Evolutionary conservation across 129 eudicot genomes (phyloP).

Genomic region (Calendula officinalis): DNA sequence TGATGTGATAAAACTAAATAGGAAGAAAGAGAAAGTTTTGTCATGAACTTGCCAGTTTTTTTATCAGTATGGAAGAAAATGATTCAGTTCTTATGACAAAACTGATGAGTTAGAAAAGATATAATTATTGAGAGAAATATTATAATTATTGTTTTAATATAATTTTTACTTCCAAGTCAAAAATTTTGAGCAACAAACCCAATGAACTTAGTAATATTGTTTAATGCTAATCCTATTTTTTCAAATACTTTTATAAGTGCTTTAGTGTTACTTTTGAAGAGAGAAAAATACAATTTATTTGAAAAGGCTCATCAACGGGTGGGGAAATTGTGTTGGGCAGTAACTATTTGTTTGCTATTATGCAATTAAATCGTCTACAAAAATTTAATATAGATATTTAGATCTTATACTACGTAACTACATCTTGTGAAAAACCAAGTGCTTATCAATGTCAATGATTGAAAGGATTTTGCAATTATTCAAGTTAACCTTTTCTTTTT

Average conservation of each 20-base stretch:
- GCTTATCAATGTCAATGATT: no score
- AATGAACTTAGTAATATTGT: slow-evolving; percentile 25
- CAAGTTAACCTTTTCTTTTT: no score
- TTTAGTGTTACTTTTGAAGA: slow-evolving; percentile 21
- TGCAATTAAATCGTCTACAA: slow-evolving; percentile 4
- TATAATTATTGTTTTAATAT: background rate
- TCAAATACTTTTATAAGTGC: slow-evolving; percentile 25
- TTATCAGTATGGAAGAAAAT: no score
- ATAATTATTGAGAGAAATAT: no score
- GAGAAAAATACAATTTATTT: slow-evolving; percentile 18
- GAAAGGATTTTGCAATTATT: no score
- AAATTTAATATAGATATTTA: background rate
- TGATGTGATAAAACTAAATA: no score
- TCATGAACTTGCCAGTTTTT: no score
- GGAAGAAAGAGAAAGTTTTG: no score
- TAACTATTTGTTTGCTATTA: slow-evolving; percentile 17
- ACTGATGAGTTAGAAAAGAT: no score
- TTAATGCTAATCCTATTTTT: slow-evolving; percentile 32
- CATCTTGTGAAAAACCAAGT: no score
- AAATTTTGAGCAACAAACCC: slow-evolving; percentile 21
- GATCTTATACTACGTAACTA: background rate
- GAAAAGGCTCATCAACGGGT: slow-evolving; percentile 18
- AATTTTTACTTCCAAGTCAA: slow-evolving; percentile 20
- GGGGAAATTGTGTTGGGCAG: slow-evolving; percentile 37
- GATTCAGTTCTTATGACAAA: no score